Conservation (phyloP, 306 rosid genomes). For the Adenanthera pavonina region DNA sequence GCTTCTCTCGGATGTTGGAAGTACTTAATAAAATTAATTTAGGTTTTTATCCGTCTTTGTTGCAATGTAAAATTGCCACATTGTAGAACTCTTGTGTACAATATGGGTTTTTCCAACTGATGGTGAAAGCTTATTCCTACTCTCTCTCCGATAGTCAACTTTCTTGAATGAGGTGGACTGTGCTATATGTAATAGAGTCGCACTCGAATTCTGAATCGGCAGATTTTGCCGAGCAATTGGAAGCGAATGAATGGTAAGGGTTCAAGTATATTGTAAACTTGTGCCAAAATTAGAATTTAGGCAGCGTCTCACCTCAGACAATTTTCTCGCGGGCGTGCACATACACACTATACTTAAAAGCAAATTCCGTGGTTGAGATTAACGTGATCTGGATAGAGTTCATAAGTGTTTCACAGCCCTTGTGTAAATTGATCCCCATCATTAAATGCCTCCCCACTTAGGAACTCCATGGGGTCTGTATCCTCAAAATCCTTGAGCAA, state of each 20-base stretch:
- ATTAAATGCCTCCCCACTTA: no score
- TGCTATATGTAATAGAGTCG: neutral
- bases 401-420: no score
- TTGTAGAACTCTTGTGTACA: slow-evolving; percentile 41
- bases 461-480: no score
- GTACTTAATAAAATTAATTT: slow-evolving; percentile 54
- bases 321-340: no score
- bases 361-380: no score
- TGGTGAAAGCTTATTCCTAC: slow-evolving; percentile 28
- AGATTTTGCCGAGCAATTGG: neutral
- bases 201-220: neutral
- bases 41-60: slow-evolving; percentile 41
- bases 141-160: neutral
- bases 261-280: no score
- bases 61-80: slow-evolving; percentile 53
- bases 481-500: no score
- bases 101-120: slow-evolving; percentile 40
- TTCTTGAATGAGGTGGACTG: no score
- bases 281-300: neutral
- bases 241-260: neutral
- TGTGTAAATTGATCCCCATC: no score
- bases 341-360: no score
- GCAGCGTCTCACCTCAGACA: no score
- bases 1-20: slow-evolving; percentile 62
- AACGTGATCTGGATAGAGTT: no score